phyloP scores from a whole-genome alignment of 2,329 filamentous ascomycete genomes.

The Neophaeococcomyces mojaviensis region DNA sequence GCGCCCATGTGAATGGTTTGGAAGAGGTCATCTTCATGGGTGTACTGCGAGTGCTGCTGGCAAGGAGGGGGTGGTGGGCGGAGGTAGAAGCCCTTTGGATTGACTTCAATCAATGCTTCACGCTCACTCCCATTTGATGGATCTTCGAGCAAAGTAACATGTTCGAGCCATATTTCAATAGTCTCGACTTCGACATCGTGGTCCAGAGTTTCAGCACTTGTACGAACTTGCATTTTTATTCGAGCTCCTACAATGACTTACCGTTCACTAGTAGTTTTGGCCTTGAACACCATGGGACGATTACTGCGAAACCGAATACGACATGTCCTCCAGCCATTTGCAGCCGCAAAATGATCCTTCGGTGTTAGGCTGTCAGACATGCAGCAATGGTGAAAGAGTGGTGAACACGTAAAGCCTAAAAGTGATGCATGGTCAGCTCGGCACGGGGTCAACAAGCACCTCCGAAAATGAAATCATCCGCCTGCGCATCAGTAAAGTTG shows the following conservation, averaged over 20 bases:
- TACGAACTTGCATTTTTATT: neutral
- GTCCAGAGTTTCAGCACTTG: neutral
- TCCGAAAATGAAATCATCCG: conserved; percentile 3
- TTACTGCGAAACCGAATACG: neutral
- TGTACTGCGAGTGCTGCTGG: conserved; percentile 22
- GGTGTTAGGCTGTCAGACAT: no score
- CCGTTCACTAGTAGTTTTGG: neutral
- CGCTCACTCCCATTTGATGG: conserved; percentile 9
- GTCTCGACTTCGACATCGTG: no score
- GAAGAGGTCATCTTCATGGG: conserved; percentile 27
- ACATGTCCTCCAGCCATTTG: neutral
- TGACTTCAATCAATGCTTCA: conserved; percentile 13
- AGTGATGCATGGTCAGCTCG: neutral
- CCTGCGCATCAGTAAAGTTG: conserved; percentile 1
- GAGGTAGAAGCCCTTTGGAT: conserved; percentile 15
- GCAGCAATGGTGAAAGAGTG: no score
- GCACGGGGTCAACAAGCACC: neutral
- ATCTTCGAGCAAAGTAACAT: conserved; percentile 11
- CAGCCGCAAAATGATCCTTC: no score
- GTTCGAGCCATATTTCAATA: conserved; percentile 1
- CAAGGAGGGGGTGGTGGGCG: conserved; percentile 26
- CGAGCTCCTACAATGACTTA: neutral
- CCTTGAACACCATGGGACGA: no score
- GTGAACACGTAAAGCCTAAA: no score
- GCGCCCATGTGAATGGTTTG: conserved; percentile 32